phyloP scores from a whole-genome alignment of 2,329 filamentous ascomycete genomes.

The Cladosporium sp. region DNA sequence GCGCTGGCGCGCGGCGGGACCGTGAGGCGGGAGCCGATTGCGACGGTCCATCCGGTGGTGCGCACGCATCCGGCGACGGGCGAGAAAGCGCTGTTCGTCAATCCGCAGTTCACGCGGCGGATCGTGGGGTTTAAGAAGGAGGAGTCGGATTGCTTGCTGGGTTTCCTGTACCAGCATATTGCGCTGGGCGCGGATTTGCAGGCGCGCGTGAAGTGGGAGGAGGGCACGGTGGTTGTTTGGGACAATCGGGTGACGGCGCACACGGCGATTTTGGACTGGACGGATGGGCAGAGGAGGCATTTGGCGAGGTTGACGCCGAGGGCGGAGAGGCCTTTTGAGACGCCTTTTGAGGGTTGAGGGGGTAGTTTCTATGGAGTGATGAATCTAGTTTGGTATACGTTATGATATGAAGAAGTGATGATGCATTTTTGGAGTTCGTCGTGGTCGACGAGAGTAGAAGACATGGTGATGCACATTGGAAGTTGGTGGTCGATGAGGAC shows the following conservation, averaged over 20 bases:
- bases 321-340: constrained; percentile 72
- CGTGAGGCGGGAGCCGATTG: constrained; percentile 68
- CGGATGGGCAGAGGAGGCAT: constrained; percentile 69
- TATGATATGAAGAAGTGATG: too few species aligned
- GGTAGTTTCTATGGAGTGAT: too few species aligned
- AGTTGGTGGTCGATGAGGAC: too few species aligned
- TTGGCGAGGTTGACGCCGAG: constrained; percentile 77
- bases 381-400: too few species aligned
- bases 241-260: constrained; percentile 78
- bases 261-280: constrained; percentile 76
- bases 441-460: too few species aligned
- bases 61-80: constrained; percentile 74
- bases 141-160: constrained; percentile 70
- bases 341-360: too few species aligned
- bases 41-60: constrained; percentile 68
- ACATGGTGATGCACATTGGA: too few species aligned
- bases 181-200: constrained; percentile 68
- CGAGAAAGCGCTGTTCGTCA: constrained; percentile 77
- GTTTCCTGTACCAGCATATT: constrained; percentile 72
- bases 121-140: constrained; percentile 83
- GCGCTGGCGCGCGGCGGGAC: constrained; percentile 62
- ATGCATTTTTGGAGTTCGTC: too few species aligned
- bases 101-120: constrained; percentile 75
- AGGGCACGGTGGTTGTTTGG: constrained; percentile 78
- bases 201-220: constrained; percentile 67